These are phyloP conservation scores for Termitomyces sp. DNA, from an alignment of 768 basidiomycete species.

Conservation along the genomic window DNA sequence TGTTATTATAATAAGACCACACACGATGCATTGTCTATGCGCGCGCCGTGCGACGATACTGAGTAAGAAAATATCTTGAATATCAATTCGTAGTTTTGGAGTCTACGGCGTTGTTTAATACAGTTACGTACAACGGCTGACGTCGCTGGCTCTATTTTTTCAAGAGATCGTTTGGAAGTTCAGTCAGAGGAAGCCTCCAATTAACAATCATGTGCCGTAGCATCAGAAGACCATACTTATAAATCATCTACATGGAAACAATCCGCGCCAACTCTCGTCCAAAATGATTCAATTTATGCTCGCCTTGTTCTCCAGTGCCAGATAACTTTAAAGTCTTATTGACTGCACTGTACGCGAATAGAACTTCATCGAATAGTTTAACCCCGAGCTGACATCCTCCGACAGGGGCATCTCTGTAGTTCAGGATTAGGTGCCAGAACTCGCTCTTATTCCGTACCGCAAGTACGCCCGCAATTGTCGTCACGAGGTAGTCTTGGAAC, in stretches of 20 bases:
- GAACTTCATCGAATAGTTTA: conserved; percentile 1
- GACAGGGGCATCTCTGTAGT: conserved; percentile 3
- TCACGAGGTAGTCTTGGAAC: neutral
- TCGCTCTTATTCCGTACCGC: neutral
- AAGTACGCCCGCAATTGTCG: neutral
- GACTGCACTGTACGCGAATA: conserved; percentile 1
- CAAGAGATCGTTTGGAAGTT: neutral
- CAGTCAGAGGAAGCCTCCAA: neutral
- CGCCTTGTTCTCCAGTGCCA: neutral
- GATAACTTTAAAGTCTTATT: conserved; percentile 4
- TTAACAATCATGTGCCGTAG: neutral
- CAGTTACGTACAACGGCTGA: neutral
- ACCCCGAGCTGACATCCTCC: conserved; percentile 8
- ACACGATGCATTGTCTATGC: neutral
- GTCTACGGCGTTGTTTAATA: too few species aligned
- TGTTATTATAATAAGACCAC: neutral
- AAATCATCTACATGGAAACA: neutral
- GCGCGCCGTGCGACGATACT: neutral
- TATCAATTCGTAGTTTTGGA: neutral
- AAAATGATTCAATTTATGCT: neutral
- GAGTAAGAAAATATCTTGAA: neutral
- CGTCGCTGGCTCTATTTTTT: neutral
- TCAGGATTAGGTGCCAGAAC: conserved; percentile 7
- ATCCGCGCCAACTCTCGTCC: neutral
- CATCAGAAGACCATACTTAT: neutral